A percentile compares a stretch with the other conserved stretches of the same genome.
Evolutionary conservation across 2,329 filamentous ascomycete species (phyloP).

Genomic region (Fusarium mangiferae): DNA sequence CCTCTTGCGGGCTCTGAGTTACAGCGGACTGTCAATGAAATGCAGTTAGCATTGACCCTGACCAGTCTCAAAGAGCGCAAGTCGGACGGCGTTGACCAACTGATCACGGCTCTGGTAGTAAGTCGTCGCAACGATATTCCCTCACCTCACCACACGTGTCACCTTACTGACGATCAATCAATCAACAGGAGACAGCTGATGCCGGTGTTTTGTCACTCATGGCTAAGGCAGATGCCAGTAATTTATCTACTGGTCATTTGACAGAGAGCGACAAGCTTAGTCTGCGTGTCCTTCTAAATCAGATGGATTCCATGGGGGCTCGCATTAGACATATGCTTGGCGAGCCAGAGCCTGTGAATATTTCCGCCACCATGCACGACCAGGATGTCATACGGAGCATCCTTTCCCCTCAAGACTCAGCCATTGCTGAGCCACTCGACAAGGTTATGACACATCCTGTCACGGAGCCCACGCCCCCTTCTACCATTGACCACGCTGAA

Average conservation of each 20-base stretch:
- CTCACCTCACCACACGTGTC: neutral
- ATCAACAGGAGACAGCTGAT: slow-evolving; percentile 56
- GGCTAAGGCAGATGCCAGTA: slow-evolving; percentile 58
- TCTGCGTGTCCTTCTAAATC: slow-evolving; percentile 60
- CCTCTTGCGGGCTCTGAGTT: slow-evolving; percentile 50
- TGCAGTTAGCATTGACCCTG: slow-evolving; percentile 74
- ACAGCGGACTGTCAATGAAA: slow-evolving; percentile 65
- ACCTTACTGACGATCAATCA: slow-evolving; percentile 23
- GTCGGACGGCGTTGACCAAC: slow-evolving; percentile 61
- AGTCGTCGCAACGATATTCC: slow-evolving; percentile 48
- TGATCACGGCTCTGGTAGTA: slow-evolving; percentile 72
- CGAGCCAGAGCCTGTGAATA: slow-evolving; percentile 43
- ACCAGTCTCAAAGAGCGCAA: slow-evolving; percentile 64
- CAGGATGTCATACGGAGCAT: slow-evolving; percentile 41
- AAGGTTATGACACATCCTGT: slow-evolving; percentile 47
- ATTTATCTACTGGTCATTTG: slow-evolving; percentile 55
- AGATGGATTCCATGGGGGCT: slow-evolving; percentile 57
- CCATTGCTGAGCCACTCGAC: slow-evolving; percentile 44
- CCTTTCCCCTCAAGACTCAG: slow-evolving; percentile 43
- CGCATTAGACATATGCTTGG: slow-evolving; percentile 55
- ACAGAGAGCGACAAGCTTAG: slow-evolving; percentile 55
- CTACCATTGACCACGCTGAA: slow-evolving; percentile 53
- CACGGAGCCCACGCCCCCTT: slow-evolving; percentile 54
- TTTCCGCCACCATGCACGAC: slow-evolving; percentile 32
- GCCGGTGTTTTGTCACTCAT: slow-evolving; percentile 59